A percentile compares a stretch with the other conserved stretches of the same genome.
Evolutionary conservation across 2,329 filamentous ascomycete species (phyloP).

Genomic region (Fusarium keratoplasticum): DNA sequence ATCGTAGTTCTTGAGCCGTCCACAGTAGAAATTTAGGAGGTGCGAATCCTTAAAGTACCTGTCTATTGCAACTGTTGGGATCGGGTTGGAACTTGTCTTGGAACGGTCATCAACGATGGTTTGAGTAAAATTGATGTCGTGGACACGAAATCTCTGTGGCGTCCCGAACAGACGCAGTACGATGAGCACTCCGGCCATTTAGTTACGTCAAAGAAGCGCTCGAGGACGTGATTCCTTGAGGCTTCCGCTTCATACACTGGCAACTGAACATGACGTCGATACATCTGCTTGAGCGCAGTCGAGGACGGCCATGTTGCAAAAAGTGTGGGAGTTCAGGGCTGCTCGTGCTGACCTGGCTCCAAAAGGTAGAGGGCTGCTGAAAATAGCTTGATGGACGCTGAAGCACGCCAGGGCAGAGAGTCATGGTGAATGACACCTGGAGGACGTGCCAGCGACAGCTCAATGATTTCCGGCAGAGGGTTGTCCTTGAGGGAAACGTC

Average conservation of each 20-base stretch:
- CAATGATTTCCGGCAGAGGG: background rate
- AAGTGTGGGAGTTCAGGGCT: background rate
- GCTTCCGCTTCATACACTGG: background rate
- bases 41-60: background rate
- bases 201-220: background rate
- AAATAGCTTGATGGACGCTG: background rate
- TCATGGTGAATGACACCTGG: background rate
- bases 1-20: background rate
- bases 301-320: slow-evolving; percentile 10
- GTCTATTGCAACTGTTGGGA: background rate
- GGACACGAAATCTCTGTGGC: background rate
- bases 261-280: background rate
- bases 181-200: background rate
- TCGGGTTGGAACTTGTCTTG: background rate
- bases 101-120: background rate
- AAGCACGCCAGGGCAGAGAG: background rate
- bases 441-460: background rate
- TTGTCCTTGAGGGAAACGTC: background rate
- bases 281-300: background rate
- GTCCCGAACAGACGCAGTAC: background rate
- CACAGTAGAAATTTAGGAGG: background rate
- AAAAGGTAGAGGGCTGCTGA: background rate
- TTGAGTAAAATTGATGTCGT: background rate
- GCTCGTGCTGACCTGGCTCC: background rate
- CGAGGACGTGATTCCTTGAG: background rate